phyloP scores from a whole-genome alignment of 2,329 filamentous ascomycete species.

The Alternaria gaisen region DNA sequence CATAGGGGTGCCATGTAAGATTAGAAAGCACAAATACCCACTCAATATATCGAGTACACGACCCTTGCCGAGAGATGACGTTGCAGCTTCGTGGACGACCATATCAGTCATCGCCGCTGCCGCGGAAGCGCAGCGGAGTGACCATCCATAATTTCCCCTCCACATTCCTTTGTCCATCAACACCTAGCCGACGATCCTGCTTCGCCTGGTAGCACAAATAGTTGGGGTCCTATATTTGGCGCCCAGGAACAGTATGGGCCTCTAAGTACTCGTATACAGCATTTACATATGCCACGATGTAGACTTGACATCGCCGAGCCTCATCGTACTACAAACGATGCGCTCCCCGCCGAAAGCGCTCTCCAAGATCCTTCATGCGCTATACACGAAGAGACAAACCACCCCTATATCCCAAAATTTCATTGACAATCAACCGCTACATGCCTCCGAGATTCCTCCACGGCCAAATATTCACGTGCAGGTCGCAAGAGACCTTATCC shows the following conservation, averaged over 20 bases:
- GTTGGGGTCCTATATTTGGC: not conserved
- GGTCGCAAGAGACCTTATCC: not conserved
- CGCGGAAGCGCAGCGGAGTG: not conserved
- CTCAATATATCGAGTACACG: not conserved
- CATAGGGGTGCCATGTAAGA: not conserved
- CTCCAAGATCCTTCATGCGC: not conserved
- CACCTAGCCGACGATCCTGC: not conserved
- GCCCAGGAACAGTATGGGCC: not conserved
- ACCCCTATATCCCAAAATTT: not conserved
- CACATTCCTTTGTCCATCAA: not conserved
- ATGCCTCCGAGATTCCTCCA: not conserved
- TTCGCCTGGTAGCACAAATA: not conserved
- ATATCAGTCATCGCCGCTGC: not conserved
- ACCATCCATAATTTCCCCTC: not conserved
- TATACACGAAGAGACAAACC: not conserved
- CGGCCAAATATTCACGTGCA: not conserved
- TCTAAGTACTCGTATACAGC: not conserved
- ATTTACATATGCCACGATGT: not conserved
- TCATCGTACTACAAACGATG: not conserved
- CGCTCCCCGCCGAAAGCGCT: not conserved
- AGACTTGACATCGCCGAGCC: not conserved
- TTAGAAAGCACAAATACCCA: not conserved
- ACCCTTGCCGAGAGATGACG: not conserved
- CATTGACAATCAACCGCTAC: too few species aligned
- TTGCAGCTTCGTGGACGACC: not conserved